phyloP scores from a whole-genome alignment of 805 yeast species.

The Hanseniaspora meyeri region DNA sequence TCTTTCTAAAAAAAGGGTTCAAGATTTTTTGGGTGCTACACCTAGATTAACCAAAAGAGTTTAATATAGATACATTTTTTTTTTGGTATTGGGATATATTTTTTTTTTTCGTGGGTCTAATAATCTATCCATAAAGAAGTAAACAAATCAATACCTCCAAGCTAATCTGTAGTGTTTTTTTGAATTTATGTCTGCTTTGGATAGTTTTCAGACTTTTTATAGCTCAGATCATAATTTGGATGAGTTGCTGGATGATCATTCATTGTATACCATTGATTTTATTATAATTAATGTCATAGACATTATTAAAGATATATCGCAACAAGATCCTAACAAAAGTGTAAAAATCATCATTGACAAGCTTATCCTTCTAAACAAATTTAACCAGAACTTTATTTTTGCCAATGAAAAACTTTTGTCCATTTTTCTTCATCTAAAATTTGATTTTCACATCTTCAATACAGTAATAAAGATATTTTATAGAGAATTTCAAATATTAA shows the following conservation, averaged over 20 bases:
- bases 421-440: constrained; percentile 2
- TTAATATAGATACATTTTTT: no score
- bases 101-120: no score
- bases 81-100: no score
- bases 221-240: not conserved
- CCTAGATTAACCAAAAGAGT: no score
- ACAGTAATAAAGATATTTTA: constrained; percentile 5
- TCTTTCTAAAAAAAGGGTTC: not conserved
- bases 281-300: constrained; percentile 9
- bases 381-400: constrained; percentile 2
- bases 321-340: not conserved
- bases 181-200: not conserved
- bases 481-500: constrained; percentile 6
- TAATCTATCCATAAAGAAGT: no score
- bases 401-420: constrained; percentile 8
- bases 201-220: not conserved
- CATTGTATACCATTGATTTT: constrained; percentile 9
- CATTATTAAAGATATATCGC: not conserved
- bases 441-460: not conserved
- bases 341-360: not conserved
- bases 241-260: constrained; percentile 3
- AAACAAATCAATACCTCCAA: no score
- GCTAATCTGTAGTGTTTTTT: no score
- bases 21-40: no score
- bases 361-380: constrained; percentile 2